Evolutionary conservation across 768 basidiomycete genomes (phyloP).

Genomic region (Leccinum aurantiacum): DNA sequence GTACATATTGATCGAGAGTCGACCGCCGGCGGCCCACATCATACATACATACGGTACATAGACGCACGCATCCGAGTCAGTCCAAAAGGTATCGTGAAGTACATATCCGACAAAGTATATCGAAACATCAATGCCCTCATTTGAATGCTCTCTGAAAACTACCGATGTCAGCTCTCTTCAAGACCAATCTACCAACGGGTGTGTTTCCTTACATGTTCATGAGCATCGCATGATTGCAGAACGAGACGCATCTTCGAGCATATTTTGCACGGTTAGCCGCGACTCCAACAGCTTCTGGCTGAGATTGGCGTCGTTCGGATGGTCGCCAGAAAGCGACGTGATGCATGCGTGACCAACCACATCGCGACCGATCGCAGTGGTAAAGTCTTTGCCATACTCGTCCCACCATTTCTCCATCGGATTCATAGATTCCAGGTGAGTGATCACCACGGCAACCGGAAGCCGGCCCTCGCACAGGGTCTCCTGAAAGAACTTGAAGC

Average conservation of each 20-base stretch:
- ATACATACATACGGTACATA: no score
- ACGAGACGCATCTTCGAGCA: slow-evolving; percentile 4
- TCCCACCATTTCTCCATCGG: slow-evolving; percentile 27
- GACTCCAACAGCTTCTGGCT: neutral
- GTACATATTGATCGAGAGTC: no score
- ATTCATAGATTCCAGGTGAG: slow-evolving; percentile 30
- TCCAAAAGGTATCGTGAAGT: no score
- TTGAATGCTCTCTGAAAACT: no score
- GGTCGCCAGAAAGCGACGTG: slow-evolving; percentile 1
- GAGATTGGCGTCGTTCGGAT: neutral
- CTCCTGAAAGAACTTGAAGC: slow-evolving; percentile 32
- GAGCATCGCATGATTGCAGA: neutral
- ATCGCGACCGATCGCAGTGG: neutral
- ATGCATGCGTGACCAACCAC: slow-evolving; percentile 23
- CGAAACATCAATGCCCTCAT: no score
- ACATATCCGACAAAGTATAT: no score
- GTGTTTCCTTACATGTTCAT: neutral
- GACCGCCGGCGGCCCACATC: no score
- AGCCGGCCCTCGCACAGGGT: slow-evolving; percentile 34
- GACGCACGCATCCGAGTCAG: no score
- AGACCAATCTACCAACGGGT: neutral
- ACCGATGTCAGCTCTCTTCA: neutral
- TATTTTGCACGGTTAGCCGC: neutral
- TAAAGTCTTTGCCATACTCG: slow-evolving; percentile 1
- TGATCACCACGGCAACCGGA: slow-evolving; percentile 35